phyloP scores from a whole-genome alignment of 768 basidiomycete genomes.

The Cystobasidium ongulense region DNA sequence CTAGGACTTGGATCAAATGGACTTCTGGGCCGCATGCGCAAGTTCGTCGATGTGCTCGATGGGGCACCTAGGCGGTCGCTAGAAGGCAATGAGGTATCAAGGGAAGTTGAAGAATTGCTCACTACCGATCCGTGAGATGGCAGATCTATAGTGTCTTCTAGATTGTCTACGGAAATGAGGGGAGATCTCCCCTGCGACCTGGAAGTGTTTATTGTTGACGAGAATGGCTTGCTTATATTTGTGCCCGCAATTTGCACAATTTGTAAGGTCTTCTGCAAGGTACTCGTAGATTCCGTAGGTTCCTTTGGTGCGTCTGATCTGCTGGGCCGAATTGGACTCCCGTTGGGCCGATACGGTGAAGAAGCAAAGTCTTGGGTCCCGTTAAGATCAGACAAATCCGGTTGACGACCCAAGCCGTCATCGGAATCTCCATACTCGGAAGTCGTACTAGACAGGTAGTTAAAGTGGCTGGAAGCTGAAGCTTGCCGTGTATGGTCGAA shows the following conservation, averaged over 20 bases:
- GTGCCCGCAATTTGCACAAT: constrained; percentile 7
- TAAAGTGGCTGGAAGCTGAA: not conserved
- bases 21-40: constrained; percentile 14
- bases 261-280: not conserved
- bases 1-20: not conserved
- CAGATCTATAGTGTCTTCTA: not conserved
- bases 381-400: too few species aligned
- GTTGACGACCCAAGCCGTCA: not conserved
- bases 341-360: too few species aligned
- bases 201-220: not conserved
- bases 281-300: not conserved
- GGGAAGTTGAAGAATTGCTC: not conserved
- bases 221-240: not conserved
- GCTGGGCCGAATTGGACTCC: too few species aligned
- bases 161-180: not conserved
- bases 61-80: not conserved
- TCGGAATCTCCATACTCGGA: not conserved
- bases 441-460: not conserved
- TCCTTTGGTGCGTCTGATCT: not conserved
- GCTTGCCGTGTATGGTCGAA: not conserved
- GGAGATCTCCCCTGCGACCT: not conserved
- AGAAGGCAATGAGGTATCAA: not conserved
- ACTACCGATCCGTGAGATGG: not conserved
- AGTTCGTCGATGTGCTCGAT: not conserved
- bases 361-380: too few species aligned